These are phyloP conservation scores for Comarum palustre DNA, from an alignment of 306 rosid genomes.

Conservation along the genomic window DNA sequence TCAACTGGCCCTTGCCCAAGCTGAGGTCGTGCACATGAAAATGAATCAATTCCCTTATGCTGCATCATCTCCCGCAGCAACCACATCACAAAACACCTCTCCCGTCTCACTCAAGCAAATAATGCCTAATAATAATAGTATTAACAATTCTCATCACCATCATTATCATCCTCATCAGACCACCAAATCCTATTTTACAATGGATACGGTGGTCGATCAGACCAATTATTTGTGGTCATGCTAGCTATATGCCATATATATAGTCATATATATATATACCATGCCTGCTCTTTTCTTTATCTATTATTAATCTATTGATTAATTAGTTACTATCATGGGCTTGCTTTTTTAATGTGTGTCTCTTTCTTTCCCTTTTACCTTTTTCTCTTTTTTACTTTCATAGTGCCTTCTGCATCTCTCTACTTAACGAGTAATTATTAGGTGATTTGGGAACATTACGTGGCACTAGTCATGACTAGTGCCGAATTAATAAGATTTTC, in stretches of 20 bases:
- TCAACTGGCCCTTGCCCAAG: conserved; percentile 72
- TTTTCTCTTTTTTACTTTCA: neutral
- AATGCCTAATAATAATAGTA: neutral
- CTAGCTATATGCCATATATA: conserved; percentile 18
- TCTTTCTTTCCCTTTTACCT: neutral
- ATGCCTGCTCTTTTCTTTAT: conserved; percentile 19
- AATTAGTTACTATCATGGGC: conserved; percentile 31
- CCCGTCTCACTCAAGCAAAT: conserved; percentile 28
- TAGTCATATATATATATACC: neutral
- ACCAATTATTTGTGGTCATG: conserved; percentile 72
- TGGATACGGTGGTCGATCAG: conserved; percentile 59
- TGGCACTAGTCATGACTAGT: too few species aligned
- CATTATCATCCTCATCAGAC: conserved; percentile 16
- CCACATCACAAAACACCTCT: conserved; percentile 3
- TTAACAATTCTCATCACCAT: conserved; percentile 20
- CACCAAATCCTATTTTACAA: conserved; percentile 63
- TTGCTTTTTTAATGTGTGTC: conserved; percentile 43
- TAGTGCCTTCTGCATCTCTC: conserved; percentile 23
- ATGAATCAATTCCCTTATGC: conserved; percentile 42
- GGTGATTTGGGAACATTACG: too few species aligned
- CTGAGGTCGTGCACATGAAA: conserved; percentile 75
- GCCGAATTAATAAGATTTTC: too few species aligned
- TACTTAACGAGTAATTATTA: too few species aligned
- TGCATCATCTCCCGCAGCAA: neutral
- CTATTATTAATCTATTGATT: conserved; percentile 21